These are phyloP conservation scores for Neodidymelliopsis sp. DNA, from an alignment of 2,329 filamentous ascomycete genomes.

Conservation along the genomic window DNA sequence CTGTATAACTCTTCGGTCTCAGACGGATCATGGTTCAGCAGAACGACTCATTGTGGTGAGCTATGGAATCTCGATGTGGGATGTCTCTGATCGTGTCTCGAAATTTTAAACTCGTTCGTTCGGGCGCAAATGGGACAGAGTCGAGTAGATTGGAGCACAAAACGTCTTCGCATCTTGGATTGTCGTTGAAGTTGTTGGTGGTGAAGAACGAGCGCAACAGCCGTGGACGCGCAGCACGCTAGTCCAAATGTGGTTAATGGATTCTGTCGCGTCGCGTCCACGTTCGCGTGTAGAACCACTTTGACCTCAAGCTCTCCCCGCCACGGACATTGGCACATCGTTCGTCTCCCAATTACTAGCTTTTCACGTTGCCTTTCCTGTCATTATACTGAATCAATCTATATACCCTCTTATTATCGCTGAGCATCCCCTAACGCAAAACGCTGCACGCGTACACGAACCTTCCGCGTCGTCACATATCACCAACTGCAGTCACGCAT, in stretches of 20 bases:
- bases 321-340: conserved; percentile 9
- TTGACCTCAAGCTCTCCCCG: conserved; percentile 20
- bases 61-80: no score
- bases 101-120: no score
- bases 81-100: no score
- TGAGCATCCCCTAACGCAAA: background rate
- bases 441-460: background rate
- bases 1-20: no score
- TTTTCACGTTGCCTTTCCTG: background rate
- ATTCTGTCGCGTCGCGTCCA: conserved; percentile 14
- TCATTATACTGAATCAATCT: no score
- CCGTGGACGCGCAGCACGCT: background rate
- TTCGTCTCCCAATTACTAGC: background rate
- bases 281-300: conserved; percentile 13
- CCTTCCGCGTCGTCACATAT: background rate
- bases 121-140: no score
- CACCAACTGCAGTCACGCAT: background rate
- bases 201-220: background rate
- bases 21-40: no score
- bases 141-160: background rate
- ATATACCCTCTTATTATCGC: background rate
- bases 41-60: no score
- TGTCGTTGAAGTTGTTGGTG: background rate
- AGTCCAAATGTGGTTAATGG: background rate
- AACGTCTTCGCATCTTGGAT: background rate